Conservation (phyloP, 441 rosid genomes). For the Sinapis alba region DNA sequence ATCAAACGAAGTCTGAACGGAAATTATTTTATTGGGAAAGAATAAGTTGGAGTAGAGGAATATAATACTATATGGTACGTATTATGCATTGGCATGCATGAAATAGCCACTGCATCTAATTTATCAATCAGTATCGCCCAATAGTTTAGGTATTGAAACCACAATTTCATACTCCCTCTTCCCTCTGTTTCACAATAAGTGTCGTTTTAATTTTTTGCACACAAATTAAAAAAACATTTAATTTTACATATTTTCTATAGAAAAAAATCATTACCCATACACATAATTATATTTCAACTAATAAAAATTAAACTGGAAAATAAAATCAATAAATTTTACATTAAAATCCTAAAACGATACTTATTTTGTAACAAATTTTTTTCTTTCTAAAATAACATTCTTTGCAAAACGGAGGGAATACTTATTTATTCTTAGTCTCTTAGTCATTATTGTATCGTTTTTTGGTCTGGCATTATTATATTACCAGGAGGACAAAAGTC, state of each 20-base stretch:
- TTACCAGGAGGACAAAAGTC: constrained; percentile 28
- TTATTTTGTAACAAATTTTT: no score
- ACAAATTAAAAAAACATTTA: no score
- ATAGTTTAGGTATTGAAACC: constrained; percentile 33
- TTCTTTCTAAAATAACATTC: no score
- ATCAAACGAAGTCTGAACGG: constrained; percentile 20
- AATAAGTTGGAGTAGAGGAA: constrained; percentile 30
- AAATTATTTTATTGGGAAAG: constrained; percentile 22
- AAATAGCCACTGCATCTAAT: constrained; percentile 37
- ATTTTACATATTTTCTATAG: no score
- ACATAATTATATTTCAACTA: no score
- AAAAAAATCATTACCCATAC: no score
- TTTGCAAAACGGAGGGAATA: no score
- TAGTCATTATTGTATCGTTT: constrained; percentile 18
- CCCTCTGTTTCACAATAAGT: no score
- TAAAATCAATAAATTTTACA: no score
- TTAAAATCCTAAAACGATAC: no score
- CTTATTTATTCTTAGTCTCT: constrained; percentile 13
- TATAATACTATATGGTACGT: constrained; percentile 29
- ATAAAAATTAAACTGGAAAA: no score
- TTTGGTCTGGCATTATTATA: constrained; percentile 25
- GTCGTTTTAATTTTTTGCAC: no score
- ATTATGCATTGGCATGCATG: constrained; percentile 47
- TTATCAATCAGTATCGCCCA: constrained; percentile 37
- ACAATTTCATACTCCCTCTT: constrained; percentile 16